phyloP scores from a whole-genome alignment of 2,329 filamentous ascomycete genomes.

The Dothideomycetes sp. region DNA sequence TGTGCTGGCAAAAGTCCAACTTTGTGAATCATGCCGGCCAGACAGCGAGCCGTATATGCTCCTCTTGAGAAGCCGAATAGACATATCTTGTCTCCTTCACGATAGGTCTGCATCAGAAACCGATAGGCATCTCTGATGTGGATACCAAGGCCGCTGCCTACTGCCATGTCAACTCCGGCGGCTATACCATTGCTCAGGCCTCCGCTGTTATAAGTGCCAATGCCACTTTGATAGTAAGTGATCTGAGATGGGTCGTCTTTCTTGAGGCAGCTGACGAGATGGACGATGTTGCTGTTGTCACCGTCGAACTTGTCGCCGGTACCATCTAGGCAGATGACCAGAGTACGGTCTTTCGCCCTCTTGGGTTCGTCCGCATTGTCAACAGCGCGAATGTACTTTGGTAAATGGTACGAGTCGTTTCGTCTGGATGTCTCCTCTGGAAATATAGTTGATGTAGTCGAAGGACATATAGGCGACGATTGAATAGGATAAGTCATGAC shows the following conservation, averaged over 20 bases:
- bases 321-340: slow-evolving; percentile 37
- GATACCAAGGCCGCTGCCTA: slow-evolving; percentile 35
- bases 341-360: slow-evolving; percentile 21
- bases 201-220: slow-evolving; percentile 36
- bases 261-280: slow-evolving; percentile 36
- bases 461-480: slow-evolving; percentile 8
- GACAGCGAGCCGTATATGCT: slow-evolving; percentile 43
- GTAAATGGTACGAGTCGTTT: slow-evolving; percentile 14
- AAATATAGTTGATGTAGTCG: slow-evolving; percentile 1
- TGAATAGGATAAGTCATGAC: slow-evolving; percentile 17
- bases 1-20: slow-evolving; percentile 29
- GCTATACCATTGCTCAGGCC: slow-evolving; percentile 32
- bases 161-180: slow-evolving; percentile 35
- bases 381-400: slow-evolving; percentile 24
- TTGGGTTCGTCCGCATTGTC: slow-evolving; percentile 18
- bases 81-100: slow-evolving; percentile 39
- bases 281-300: slow-evolving; percentile 39
- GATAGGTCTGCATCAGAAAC: slow-evolving; percentile 43
- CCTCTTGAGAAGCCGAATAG: slow-evolving; percentile 43
- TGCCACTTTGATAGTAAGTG: slow-evolving; percentile 38
- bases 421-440: not conserved
- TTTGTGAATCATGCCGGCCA: slow-evolving; percentile 38
- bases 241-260: slow-evolving; percentile 33
- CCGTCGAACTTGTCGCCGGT: slow-evolving; percentile 37
- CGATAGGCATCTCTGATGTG: slow-evolving; percentile 34